Percentiles rank a stretch among this genome's conserved stretches.
Conservation (phyloP, 2,329 filamentous ascomycete species). For the Mollisiaceae sp. region DNA sequence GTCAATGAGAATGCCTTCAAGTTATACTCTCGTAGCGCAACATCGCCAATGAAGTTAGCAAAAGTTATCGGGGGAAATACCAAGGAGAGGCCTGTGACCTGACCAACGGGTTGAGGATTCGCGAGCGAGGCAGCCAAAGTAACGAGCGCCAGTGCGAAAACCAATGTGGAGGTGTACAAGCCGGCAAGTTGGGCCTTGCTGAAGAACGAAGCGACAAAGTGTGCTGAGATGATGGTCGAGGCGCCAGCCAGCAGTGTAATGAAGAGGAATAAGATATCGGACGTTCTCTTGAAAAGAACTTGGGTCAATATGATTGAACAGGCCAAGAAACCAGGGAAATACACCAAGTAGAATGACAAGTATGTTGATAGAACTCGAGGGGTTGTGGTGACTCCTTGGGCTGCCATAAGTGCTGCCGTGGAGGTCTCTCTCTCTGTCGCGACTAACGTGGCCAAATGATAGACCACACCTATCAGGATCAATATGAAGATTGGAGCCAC, state of each 20-base stretch:
- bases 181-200: conserved; percentile 67
- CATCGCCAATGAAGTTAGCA: conserved; percentile 35
- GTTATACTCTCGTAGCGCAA: conserved; percentile 32
- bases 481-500: conserved; percentile 36
- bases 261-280: conserved; percentile 35
- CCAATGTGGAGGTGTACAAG: conserved; percentile 63
- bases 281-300: conserved; percentile 34
- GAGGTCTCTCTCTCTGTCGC: conserved; percentile 36
- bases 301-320: conserved; percentile 36
- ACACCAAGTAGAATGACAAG: conserved; percentile 34
- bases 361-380: conserved; percentile 36
- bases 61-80: conserved; percentile 36
- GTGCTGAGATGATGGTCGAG: conserved; percentile 30
- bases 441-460: conserved; percentile 37
- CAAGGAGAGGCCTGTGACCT: conserved; percentile 27
- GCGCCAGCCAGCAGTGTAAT: conserved; percentile 32
- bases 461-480: conserved; percentile 38
- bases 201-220: conserved; percentile 65
- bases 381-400: conserved; percentile 35
- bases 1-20: conserved; percentile 56
- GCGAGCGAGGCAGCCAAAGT: conserved; percentile 53
- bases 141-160: conserved; percentile 63
- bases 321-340: conserved; percentile 36
- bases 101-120: conserved; percentile 8
- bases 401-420: conserved; percentile 37